phyloP scores from a whole-genome alignment of 257 asterid species.

The Echites panduratus region DNA sequence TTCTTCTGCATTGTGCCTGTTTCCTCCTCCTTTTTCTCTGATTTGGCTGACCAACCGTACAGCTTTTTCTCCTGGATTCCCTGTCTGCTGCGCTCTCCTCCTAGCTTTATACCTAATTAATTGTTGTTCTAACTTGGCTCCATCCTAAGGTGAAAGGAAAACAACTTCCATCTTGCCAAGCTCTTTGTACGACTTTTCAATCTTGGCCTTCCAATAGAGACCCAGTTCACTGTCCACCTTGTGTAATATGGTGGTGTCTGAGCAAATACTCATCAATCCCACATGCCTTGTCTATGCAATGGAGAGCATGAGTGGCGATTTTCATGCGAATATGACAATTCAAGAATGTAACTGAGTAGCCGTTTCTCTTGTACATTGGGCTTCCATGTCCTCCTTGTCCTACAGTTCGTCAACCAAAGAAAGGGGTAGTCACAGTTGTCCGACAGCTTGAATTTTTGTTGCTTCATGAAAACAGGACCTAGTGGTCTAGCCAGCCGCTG shows the following conservation, averaged over 20 bases:
- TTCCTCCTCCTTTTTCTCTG: conserved; percentile 31
- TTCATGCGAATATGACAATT: conserved; percentile 78
- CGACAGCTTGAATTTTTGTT: not conserved
- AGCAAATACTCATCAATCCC: conserved; percentile 92
- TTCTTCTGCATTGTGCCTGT: conserved; percentile 10
- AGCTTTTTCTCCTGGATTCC: conserved; percentile 61
- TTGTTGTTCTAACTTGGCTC: conserved; percentile 52
- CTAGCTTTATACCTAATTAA: conserved; percentile 45
- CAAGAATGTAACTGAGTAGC: conserved; percentile 83
- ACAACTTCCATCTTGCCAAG: conserved; percentile 85
- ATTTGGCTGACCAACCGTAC: conserved; percentile 51
- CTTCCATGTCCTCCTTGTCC: conserved; percentile 84
- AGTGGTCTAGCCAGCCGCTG: not conserved
- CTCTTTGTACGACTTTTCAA: conserved; percentile 78
- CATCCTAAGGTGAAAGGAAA: conserved; percentile 77
- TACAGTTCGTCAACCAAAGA: conserved; percentile 23
- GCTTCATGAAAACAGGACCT: not conserved
- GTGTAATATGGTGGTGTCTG: conserved; percentile 80
- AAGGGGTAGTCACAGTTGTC: conserved; percentile 18
- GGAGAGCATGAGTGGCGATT: conserved; percentile 86
- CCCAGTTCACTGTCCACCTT: conserved; percentile 89
- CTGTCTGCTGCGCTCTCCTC: conserved; percentile 53
- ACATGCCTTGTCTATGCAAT: conserved; percentile 96
- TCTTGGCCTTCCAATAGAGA: conserved; percentile 84
- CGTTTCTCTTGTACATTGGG: conserved; percentile 88